Conservation (phyloP, 75 land plant genomes). For the Selaginella tamariscina region DNA sequence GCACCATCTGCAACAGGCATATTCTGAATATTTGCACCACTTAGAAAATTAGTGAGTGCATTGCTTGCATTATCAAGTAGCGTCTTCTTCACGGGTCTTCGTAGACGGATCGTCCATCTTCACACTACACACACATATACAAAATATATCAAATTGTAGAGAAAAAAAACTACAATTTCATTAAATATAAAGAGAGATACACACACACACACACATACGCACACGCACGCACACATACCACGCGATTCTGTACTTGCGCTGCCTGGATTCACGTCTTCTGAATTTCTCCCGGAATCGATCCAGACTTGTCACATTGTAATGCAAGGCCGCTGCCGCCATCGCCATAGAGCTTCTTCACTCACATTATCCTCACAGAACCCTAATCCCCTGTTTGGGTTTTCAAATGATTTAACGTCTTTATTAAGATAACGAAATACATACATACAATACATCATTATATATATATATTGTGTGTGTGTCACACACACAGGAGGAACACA, state of each 20-base stretch:
- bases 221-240: neutral
- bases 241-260: neutral
- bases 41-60: conserved; percentile 6
- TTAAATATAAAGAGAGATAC: too few relatives aligned
- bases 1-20: conserved; percentile 13
- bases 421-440: too few relatives aligned
- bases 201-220: too few relatives aligned
- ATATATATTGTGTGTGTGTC: too few relatives aligned
- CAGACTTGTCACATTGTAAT: neutral
- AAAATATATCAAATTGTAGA: neutral
- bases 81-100: neutral
- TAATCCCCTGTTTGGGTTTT: too few relatives aligned
- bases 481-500: too few relatives aligned
- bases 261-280: neutral
- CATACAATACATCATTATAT: too few relatives aligned
- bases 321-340: neutral
- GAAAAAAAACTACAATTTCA: neutral
- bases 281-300: too few relatives aligned
- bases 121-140: neutral
- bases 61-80: conserved; percentile 8
- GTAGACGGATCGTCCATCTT: neutral
- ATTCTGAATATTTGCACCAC: neutral
- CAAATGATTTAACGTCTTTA: too few relatives aligned
- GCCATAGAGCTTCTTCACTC: neutral
- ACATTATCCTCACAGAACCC: too few relatives aligned